These are phyloP conservation scores for Akebia trifoliata DNA, from an alignment of 164 flowering plant species.

Conservation along the genomic window DNA sequence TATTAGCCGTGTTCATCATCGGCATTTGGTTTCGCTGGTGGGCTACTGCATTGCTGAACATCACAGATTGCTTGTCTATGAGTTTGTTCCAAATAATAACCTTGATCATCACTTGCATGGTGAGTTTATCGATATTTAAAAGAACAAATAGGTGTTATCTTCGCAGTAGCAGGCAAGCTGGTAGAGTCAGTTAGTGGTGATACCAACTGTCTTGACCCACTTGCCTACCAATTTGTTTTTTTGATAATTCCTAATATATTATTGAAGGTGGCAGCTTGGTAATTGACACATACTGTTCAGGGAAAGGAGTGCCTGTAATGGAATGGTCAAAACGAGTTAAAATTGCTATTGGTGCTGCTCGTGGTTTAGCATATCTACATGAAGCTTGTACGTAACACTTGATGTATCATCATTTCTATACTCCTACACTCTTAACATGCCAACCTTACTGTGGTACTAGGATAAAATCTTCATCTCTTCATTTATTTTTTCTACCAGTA, in stretches of 20 bases:
- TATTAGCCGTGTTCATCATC: slow-evolving; percentile 59
- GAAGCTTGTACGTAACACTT: slow-evolving; percentile 59
- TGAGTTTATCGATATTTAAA: slow-evolving; percentile 12
- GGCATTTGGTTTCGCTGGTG: slow-evolving; percentile 60
- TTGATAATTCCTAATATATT: no score
- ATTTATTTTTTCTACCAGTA: neutral
- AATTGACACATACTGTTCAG: no score
- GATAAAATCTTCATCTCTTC: no score
- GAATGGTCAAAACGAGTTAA: slow-evolving; percentile 58
- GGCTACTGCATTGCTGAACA: slow-evolving; percentile 50
- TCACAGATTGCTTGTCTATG: slow-evolving; percentile 51
- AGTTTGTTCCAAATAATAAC: slow-evolving; percentile 47
- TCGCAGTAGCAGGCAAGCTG: neutral
- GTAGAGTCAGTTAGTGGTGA: slow-evolving; percentile 1
- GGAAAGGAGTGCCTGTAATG: slow-evolving; percentile 44
- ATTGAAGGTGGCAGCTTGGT: no score
- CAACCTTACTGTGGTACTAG: neutral
- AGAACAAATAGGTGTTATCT: neutral
- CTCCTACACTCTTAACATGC: no score
- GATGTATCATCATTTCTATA: no score
- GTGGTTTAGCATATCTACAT: slow-evolving; percentile 73
- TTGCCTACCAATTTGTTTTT: no score
- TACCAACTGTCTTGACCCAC: no score
- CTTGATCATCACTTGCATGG: slow-evolving; percentile 59
- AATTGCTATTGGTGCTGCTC: slow-evolving; percentile 67